These are phyloP conservation scores for Elongisporangium prolatum DNA, from an alignment of 352 stramenopile species.

Conservation along the genomic window DNA sequence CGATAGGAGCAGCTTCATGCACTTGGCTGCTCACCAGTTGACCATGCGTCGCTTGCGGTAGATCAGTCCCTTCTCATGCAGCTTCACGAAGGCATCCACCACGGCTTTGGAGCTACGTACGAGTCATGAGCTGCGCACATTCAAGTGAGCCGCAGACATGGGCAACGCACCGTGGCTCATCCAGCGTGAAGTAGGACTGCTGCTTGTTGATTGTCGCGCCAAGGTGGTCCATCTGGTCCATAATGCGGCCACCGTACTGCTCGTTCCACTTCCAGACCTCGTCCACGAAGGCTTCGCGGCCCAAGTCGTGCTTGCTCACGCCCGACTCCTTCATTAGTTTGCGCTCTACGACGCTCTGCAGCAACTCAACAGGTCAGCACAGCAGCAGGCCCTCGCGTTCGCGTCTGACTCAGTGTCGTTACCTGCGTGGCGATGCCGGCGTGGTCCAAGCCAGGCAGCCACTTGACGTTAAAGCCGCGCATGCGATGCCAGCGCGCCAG, in stretches of 20 bases:
- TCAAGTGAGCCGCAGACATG: neutral
- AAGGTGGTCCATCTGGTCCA: conserved; percentile 92
- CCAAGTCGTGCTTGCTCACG: conserved; percentile 92
- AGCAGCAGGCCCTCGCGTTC: neutral
- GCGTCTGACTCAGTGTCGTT: neutral
- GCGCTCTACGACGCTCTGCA: conserved; percentile 96
- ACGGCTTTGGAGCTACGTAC: conserved; percentile 38
- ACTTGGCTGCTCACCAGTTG: conserved; percentile 92
- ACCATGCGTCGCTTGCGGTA: conserved; percentile 96
- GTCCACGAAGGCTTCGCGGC: conserved; percentile 95
- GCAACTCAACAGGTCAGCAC: neutral
- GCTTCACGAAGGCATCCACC: conserved; percentile 67
- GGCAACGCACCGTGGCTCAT: conserved; percentile 90
- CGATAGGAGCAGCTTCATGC: neutral
- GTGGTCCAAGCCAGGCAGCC: conserved; percentile 97
- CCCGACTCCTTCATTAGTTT: conserved; percentile 95
- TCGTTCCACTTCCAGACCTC: conserved; percentile 98
- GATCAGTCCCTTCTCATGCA: conserved; percentile 97
- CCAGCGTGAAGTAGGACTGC: conserved; percentile 98
- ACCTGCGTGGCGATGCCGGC: conserved; percentile 98
- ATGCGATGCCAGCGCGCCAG: conserved; percentile 97
- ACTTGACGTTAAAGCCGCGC: conserved; percentile 95
- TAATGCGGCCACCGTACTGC: conserved; percentile 96
- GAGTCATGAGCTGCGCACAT: neutral
- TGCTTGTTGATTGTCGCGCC: conserved; percentile 96